phyloP scores from a whole-genome alignment of 805 yeast species.

The Schizosaccharomyces octosporus region DNA sequence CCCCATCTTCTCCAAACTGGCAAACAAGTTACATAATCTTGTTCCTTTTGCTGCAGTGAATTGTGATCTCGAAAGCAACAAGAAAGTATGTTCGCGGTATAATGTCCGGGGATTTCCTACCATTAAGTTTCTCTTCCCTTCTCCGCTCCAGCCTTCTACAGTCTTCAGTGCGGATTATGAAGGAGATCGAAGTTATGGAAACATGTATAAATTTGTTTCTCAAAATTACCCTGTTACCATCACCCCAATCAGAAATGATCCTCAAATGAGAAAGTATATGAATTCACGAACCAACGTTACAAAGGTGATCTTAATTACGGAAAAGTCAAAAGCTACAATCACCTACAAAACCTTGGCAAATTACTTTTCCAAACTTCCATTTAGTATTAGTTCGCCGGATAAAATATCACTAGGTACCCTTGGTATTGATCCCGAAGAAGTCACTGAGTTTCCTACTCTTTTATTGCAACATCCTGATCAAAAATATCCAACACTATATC shows the following conservation, averaged over 20 bases:
- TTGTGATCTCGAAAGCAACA: conserved; percentile 72
- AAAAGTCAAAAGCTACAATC: neutral
- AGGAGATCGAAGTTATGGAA: neutral
- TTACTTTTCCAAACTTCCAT: neutral
- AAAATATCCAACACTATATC: too few species aligned
- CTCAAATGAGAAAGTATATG: neutral
- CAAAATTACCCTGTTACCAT: neutral
- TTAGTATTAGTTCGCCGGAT: neutral
- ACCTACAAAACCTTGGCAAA: neutral
- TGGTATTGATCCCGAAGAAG: neutral
- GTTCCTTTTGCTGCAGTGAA: conserved; percentile 30
- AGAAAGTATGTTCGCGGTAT: conserved; percentile 57
- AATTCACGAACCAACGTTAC: conserved; percentile 13
- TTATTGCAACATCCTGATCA: too few species aligned
- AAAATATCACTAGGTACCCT: neutral
- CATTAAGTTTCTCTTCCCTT: conserved; percentile 50
- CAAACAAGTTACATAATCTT: conserved; percentile 32
- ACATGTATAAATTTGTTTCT: neutral
- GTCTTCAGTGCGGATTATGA: neutral
- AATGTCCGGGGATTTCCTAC: conserved; percentile 76
- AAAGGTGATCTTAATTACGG: conserved; percentile 28
- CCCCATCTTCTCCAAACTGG: conserved; percentile 72
- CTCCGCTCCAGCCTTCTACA: neutral
- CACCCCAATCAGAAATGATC: neutral
- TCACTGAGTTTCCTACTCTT: too few species aligned